Conservation (phyloP, 1,139 yeast genomes). For the Geotrichum histeridarum region DNA sequence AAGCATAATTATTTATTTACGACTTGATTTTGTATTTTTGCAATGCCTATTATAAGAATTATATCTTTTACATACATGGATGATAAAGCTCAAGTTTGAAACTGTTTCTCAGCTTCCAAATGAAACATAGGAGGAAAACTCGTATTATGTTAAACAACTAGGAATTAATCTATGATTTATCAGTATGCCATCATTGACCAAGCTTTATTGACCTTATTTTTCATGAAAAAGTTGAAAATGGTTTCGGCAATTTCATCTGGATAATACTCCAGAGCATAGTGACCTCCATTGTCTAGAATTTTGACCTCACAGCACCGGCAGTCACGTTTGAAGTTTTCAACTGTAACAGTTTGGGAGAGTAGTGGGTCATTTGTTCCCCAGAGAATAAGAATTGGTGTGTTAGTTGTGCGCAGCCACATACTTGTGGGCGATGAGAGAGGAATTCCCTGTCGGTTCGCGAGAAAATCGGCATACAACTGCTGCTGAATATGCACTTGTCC, state of each 20-base stretch:
- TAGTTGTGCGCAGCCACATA: constrained; percentile 34
- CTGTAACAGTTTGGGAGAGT: constrained; percentile 42
- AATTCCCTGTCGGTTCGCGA: constrained; percentile 28
- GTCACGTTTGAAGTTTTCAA: constrained; percentile 25
- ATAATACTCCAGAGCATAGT: constrained; percentile 38
- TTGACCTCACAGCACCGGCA: constrained; percentile 31
- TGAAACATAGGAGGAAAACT: background rate
- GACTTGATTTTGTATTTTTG: background rate
- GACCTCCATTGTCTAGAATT: constrained; percentile 37
- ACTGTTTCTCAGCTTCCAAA: background rate
- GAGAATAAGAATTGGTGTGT: constrained; percentile 41
- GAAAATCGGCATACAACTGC: constrained; percentile 39
- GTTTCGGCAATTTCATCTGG: background rate
- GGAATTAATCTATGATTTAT: background rate
- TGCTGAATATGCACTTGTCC: constrained; percentile 37
- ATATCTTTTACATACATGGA: background rate
- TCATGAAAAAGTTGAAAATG: background rate
- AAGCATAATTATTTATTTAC: background rate
- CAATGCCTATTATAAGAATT: background rate
- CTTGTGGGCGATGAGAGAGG: constrained; percentile 30
- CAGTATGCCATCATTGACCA: background rate
- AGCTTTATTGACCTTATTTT: background rate
- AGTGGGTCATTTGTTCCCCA: constrained; percentile 45
- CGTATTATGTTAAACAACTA: background rate
- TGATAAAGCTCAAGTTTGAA: background rate